Base-by-base conservation (phyloP, 169 alveolate genomes). In the Plasmodium berghei region DNA sequence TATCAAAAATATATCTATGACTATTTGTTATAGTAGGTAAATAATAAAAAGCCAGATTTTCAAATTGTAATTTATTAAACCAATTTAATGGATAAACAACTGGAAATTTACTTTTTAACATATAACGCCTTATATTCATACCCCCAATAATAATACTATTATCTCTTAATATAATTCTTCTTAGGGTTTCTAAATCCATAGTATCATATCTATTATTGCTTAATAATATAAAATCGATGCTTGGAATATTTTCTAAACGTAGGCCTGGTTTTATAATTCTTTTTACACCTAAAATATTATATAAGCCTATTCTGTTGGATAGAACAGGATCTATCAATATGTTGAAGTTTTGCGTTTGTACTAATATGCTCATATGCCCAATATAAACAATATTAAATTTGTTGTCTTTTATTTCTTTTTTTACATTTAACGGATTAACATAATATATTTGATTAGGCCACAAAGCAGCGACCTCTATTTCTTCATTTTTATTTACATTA, bases 261-360 rank as follows among this genome's bases (percentile, higher is more conserved):
- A 85, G 58, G 10, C 91, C 91, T 70, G 91, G 64, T 72, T 85
- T 69, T 56, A 85, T 49, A 49, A 34, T 59, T 85, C 91, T 85
- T 59, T 70, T 85, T 9, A 71, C 59, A 3, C 91, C 91, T 22
- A 85, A 26, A 12, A 85, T 20, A 40, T 70, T 85, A 52, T 14
- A 70, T 9, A 70, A 59, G 5, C 91, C 91, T 46, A 85, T 85
- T 69, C 75, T 42, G n/a, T 42, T 69, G 10, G 75, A 70, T 45
- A 85, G 56, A n/a, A 85, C 91, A 18, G 91, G 91, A 46, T 85
- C 91, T 70, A 85, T 64, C 70, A 85, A 85, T 45, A 85, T 85
- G 71, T 85, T 85, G 61, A 70, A 85, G 24, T 70, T 58, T 48
- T 61, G 49, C 14, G 18, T 70, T 61, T 85, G 91, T 28, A 85